These are phyloP conservation scores for Neltuma alba DNA, from an alignment of 306 rosid genomes.

Conservation along the genomic window DNA sequence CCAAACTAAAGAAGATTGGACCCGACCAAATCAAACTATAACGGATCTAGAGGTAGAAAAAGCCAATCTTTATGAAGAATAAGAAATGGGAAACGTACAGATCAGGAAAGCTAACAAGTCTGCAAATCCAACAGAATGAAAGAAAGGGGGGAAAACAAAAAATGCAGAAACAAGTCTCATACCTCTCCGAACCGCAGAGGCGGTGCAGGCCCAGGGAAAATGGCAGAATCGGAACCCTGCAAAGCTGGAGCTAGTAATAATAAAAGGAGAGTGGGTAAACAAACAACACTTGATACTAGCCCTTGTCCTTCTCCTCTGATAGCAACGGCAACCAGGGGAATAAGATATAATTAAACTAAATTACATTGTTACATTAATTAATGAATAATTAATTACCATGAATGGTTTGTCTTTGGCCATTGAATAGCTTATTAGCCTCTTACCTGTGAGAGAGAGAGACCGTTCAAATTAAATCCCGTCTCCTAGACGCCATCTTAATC, in stretches of 20 bases:
- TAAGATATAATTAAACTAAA: not conserved
- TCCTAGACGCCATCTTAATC: not conserved
- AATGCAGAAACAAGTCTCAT: not conserved
- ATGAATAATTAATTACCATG: not conserved
- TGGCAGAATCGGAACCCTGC: not conserved
- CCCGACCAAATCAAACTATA: slow-evolving; percentile 19
- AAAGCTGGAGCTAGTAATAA: not conserved
- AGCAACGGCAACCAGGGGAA: not conserved
- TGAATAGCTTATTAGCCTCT: not conserved
- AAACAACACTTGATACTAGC: not conserved
- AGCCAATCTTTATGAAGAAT: not conserved
- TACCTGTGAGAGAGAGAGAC: not conserved
- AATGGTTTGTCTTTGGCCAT: not conserved
- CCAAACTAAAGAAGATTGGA: not conserved
- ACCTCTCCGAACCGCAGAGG: not conserved
- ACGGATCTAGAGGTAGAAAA: not conserved
- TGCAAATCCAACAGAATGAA: slow-evolving; percentile 8
- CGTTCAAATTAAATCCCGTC: not conserved
- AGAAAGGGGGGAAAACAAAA: not conserved
- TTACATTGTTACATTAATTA: not conserved
- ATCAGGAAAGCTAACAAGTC: slow-evolving; percentile 8
- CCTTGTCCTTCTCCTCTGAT: not conserved
- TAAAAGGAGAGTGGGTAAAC: not conserved
- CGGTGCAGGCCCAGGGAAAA: slow-evolving; percentile 3
- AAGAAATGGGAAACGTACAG: not conserved